These are phyloP conservation scores for Hyaloscypha variabilis DNA, from an alignment of 495 filamentous ascomycete genomes.

Conservation along the genomic window DNA sequence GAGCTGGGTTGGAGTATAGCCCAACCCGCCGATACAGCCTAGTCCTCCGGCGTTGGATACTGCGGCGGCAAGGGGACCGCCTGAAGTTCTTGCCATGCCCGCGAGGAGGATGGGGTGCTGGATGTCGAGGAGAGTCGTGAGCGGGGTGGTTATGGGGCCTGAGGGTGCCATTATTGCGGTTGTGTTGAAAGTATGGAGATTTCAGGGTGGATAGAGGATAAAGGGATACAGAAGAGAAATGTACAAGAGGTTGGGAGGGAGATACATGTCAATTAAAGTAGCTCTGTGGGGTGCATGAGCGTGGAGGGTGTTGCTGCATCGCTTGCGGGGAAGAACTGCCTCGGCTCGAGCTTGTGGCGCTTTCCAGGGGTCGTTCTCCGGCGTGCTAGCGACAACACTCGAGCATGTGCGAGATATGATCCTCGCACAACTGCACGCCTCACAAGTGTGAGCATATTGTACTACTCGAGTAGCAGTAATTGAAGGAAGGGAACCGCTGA, in stretches of 20 bases:
- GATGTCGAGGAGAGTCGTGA: constrained; percentile 74
- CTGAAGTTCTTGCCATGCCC: constrained; percentile 84
- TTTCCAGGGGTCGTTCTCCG: neutral
- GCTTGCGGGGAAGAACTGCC: neutral
- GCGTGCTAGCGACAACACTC: neutral
- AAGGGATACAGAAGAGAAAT: neutral
- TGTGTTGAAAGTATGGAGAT: neutral
- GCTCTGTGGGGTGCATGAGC: neutral
- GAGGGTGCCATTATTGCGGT: constrained; percentile 22
- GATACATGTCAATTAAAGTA: constrained; percentile 1
- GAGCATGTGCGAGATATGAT: neutral
- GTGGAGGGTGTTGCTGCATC: neutral
- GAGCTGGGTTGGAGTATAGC: constrained; percentile 81
- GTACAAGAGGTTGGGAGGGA: neutral
- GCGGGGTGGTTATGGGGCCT: constrained; percentile 70
- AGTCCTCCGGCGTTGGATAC: constrained; percentile 89
- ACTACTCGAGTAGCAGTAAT: too few species aligned
- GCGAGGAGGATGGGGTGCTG: constrained; percentile 83
- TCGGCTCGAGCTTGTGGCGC: neutral
- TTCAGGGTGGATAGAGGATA: neutral
- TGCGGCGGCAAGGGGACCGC: constrained; percentile 77
- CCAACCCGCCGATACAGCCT: constrained; percentile 81
- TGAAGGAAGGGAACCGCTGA: too few species aligned
- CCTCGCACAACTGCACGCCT: too few species aligned
- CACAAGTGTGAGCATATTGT: too few species aligned